A percentile compares a stretch with the other conserved stretches of the same genome.
Conservation (phyloP, 768 basidiomycete species). For the Podaxis sp. region DNA sequence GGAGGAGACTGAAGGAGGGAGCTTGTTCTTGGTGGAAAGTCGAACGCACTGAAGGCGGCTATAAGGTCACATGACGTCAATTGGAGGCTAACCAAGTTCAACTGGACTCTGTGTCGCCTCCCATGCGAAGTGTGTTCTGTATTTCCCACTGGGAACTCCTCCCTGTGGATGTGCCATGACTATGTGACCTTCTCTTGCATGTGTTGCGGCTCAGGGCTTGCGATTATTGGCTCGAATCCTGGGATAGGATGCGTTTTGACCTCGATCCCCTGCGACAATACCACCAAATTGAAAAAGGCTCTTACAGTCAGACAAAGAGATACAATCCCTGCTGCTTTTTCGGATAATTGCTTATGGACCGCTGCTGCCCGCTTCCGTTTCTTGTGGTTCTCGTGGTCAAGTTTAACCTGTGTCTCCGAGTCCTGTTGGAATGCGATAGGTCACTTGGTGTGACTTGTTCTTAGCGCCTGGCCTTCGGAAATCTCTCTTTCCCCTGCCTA, state of each 20-base stretch:
- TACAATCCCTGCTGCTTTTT: too few species aligned
- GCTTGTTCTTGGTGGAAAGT: neutral
- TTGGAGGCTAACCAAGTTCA: neutral
- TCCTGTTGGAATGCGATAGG: neutral
- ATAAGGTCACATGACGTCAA: constrained; percentile 6
- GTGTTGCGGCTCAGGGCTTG: too few species aligned
- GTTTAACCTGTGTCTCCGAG: neutral
- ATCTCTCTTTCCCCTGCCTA: neutral
- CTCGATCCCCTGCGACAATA: neutral
- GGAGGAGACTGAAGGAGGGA: neutral
- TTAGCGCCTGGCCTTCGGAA: neutral
- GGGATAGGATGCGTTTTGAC: neutral
- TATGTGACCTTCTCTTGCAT: too few species aligned
- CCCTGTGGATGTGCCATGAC: neutral
- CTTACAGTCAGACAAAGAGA: too few species aligned
- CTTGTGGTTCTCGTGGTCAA: neutral
- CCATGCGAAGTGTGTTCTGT: neutral
- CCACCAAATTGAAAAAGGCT: neutral
- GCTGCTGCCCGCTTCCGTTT: neutral
- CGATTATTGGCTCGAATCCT: too few species aligned
- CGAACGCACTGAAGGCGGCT: neutral
- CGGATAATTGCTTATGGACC: neutral
- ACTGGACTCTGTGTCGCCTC: neutral
- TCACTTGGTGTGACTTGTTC: neutral
- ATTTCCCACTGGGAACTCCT: neutral